phyloP scores from a whole-genome alignment of 441 rosid genomes.

The Pelargonium australe region DNA sequence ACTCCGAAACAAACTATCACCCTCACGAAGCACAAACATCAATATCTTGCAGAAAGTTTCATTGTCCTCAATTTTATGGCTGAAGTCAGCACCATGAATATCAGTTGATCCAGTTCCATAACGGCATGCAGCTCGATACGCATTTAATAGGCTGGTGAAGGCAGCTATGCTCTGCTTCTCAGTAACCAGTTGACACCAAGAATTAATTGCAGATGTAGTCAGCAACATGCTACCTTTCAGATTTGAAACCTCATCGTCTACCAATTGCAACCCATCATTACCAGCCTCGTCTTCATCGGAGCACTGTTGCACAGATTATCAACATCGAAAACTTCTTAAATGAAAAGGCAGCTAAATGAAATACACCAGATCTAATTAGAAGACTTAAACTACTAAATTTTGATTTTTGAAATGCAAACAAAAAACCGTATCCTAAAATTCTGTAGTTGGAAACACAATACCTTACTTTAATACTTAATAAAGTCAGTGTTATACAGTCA shows the following conservation, averaged over 20 bases:
- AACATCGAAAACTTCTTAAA: slow-evolving; percentile 4
- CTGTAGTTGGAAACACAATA: not conserved
- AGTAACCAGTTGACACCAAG: slow-evolving; percentile 39
- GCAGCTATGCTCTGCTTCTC: slow-evolving; percentile 53
- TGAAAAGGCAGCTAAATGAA: slow-evolving; percentile 7
- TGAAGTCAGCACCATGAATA: slow-evolving; percentile 17
- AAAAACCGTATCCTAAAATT: not conserved
- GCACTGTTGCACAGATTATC: slow-evolving; percentile 30
- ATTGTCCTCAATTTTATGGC: slow-evolving; percentile 33
- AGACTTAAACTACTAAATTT: not conserved
- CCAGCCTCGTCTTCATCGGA: slow-evolving; percentile 42
- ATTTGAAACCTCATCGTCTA: slow-evolving; percentile 30
- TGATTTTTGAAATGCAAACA: slow-evolving; percentile 1
- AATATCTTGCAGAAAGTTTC: slow-evolving; percentile 47
- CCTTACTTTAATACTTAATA: not conserved
- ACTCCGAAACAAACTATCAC: slow-evolving; percentile 50
- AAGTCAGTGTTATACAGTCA: not conserved
- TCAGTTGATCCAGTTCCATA: slow-evolving; percentile 51
- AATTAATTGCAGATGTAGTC: slow-evolving; percentile 39
- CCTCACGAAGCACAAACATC: slow-evolving; percentile 55
- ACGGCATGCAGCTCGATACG: slow-evolving; percentile 76
- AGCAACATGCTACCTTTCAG: slow-evolving; percentile 27
- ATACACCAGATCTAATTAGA: slow-evolving; percentile 7
- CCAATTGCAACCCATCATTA: slow-evolving; percentile 31
- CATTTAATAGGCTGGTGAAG: slow-evolving; percentile 51